These are phyloP conservation scores for Chalciporus chontae DNA, from an alignment of 768 basidiomycete genomes.

Conservation along the genomic window DNA sequence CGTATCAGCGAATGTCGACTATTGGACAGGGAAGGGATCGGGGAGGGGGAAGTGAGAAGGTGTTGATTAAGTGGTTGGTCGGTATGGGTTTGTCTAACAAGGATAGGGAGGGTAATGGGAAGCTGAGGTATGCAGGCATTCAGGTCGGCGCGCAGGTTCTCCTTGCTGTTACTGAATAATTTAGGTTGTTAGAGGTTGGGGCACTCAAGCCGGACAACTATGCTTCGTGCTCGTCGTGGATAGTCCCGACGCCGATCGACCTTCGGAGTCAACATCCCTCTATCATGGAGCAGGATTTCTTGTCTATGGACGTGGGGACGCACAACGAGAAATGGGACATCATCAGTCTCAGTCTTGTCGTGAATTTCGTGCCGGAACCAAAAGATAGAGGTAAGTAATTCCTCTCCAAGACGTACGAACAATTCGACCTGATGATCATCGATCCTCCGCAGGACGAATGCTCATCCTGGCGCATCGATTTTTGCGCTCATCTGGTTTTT, in stretches of 20 bases:
- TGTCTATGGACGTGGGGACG: constrained; percentile 52
- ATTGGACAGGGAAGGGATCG: constrained; percentile 78
- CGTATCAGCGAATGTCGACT: constrained; percentile 80
- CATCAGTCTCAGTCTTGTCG: constrained; percentile 81
- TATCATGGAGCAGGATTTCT: constrained; percentile 85
- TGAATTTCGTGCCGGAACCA: constrained; percentile 83
- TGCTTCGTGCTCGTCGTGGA: constrained; percentile 60
- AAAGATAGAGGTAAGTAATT: constrained; percentile 61
- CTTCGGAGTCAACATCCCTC: constrained; percentile 77
- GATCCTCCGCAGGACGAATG: constrained; percentile 59
- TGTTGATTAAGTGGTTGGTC: constrained; percentile 74
- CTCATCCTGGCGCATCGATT: constrained; percentile 57
- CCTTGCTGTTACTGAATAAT: background rate
- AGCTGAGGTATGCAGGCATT: constrained; percentile 32
- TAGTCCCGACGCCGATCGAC: constrained; percentile 74
- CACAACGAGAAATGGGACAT: constrained; percentile 65
- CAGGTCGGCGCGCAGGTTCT: background rate
- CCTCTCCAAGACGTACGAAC: background rate
- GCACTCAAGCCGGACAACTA: constrained; percentile 87
- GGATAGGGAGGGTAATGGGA: constrained; percentile 21
- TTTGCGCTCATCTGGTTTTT: constrained; percentile 48
- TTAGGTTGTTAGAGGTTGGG: constrained; percentile 83
- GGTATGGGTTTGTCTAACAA: constrained; percentile 38
- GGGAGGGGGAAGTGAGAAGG: constrained; percentile 85
- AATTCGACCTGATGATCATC: background rate